A percentile compares a stretch with the other conserved stretches of the same genome.
phyloP scores from a whole-genome alignment of 495 filamentous ascomycete species.

The Collariella sp. region DNA sequence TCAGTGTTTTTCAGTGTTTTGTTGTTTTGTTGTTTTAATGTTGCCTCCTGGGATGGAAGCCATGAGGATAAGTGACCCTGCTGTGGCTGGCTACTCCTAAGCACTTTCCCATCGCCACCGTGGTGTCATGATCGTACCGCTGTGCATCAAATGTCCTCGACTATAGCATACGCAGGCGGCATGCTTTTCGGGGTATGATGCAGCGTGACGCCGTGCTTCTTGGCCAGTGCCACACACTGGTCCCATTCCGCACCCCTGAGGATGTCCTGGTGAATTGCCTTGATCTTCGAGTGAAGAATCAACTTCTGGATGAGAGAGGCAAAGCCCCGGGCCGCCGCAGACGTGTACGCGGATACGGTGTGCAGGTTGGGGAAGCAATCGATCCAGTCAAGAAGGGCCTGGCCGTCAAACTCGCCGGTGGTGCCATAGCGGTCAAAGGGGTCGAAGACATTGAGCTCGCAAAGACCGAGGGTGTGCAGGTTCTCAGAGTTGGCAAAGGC shows the following conservation, averaged over 20 bases:
- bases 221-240: conserved; percentile 4
- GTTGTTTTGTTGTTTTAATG: too few relatives aligned
- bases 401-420: conserved; percentile 13
- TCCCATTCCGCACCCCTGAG: conserved; percentile 11
- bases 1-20: too few relatives aligned
- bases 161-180: background rate
- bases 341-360: conserved; percentile 18
- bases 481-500: conserved; percentile 6
- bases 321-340: background rate
- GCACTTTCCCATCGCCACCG: too few relatives aligned
- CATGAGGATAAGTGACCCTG: too few relatives aligned
- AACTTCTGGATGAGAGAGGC: conserved; percentile 14
- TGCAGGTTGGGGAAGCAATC: conserved; percentile 16
- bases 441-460: conserved; percentile 21
- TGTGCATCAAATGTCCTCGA: background rate
- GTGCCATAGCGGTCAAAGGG: background rate
- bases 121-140: too few relatives aligned
- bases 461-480: conserved; percentile 19
- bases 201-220: conserved; percentile 7
- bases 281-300: conserved; percentile 11
- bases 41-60: too few relatives aligned
- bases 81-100: too few relatives aligned
- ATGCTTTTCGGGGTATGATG: background rate
- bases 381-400: conserved; percentile 22
- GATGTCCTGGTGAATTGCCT: conserved; percentile 13